phyloP scores from a whole-genome alignment of 2,329 filamentous ascomycete species.

The Ophiostoma quercus region DNA sequence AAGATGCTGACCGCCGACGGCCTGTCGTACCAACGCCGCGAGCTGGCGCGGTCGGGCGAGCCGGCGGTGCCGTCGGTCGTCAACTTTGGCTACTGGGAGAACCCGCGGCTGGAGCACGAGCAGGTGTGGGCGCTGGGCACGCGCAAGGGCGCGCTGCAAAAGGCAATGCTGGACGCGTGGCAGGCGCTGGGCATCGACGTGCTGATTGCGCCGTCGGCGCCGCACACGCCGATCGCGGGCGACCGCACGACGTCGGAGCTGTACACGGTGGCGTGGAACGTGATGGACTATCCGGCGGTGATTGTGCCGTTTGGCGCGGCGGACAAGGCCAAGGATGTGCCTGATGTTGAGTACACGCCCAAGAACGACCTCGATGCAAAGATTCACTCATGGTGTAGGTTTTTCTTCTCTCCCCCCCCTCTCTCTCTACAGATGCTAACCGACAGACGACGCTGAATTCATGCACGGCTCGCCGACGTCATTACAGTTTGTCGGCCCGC shows the following conservation, averaged over 20 bases:
- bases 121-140: slow-evolving; percentile 26
- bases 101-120: slow-evolving; percentile 24
- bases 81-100: slow-evolving; percentile 27
- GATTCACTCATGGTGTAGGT: slow-evolving; percentile 24
- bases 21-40: slow-evolving; percentile 25
- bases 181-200: slow-evolving; percentile 25
- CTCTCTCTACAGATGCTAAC: background rate
- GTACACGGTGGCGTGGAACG: slow-evolving; percentile 27
- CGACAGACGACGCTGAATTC: slow-evolving; percentile 17
- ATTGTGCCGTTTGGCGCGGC: slow-evolving; percentile 25
- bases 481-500: slow-evolving; percentile 19
- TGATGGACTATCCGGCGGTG: slow-evolving; percentile 26
- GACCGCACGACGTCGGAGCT: slow-evolving; percentile 22
- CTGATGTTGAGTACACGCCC: slow-evolving; percentile 14
- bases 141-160: slow-evolving; percentile 24
- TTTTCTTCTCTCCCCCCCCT: background rate
- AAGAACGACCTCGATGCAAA: slow-evolving; percentile 24
- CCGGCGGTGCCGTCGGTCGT: slow-evolving; percentile 24
- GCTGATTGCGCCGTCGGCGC: slow-evolving; percentile 23
- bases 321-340: slow-evolving; percentile 21
- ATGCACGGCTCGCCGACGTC: slow-evolving; percentile 22
- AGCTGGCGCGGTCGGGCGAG: slow-evolving; percentile 25
- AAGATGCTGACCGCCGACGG: slow-evolving; percentile 25
- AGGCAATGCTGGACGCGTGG: slow-evolving; percentile 28
- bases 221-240: slow-evolving; percentile 23